phyloP scores from a whole-genome alignment of 108 stramenopile genomes.

The Fragilaria crotonensis region DNA sequence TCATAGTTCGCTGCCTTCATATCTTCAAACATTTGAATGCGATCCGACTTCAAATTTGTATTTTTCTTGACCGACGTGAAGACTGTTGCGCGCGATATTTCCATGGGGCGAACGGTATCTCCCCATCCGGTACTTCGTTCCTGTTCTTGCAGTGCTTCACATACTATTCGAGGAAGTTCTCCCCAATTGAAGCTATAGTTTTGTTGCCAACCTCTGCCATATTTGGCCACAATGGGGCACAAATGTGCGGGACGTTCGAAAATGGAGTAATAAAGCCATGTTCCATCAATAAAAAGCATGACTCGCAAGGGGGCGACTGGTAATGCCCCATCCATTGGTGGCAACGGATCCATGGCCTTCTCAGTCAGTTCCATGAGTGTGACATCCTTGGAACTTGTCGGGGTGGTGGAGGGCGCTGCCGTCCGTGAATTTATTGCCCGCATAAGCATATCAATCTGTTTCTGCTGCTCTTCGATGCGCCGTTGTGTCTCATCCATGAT shows the following conservation, averaged over 20 bases:
- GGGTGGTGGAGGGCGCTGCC: slow-evolving; percentile 19
- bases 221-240: slow-evolving; percentile 48
- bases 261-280: slow-evolving; percentile 85
- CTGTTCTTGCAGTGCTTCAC: slow-evolving; percentile 46
- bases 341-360: slow-evolving; percentile 1
- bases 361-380: too few relatives aligned
- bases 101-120: slow-evolving; percentile 51
- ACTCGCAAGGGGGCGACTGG: slow-evolving; percentile 67
- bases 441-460: slow-evolving; percentile 45
- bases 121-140: slow-evolving; percentile 28
- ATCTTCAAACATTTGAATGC: slow-evolving; percentile 74
- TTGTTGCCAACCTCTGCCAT: slow-evolving; percentile 63
- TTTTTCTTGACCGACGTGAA: slow-evolving; percentile 71
- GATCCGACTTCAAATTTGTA: slow-evolving; percentile 45
- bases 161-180: slow-evolving; percentile 49
- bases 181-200: slow-evolving; percentile 64
- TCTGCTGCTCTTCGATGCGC: slow-evolving; percentile 45
- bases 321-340: not conserved
- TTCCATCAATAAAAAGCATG: slow-evolving; percentile 87
- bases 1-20: slow-evolving; percentile 71
- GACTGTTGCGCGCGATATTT: slow-evolving; percentile 64
- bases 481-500: slow-evolving; percentile 22
- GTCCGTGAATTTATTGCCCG: slow-evolving; percentile 20
- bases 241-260: slow-evolving; percentile 31
- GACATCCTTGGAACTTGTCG: too few relatives aligned